Percentiles rank a stretch among this genome's conserved stretches.
These are phyloP conservation scores for Albatrellus ellisii DNA, from an alignment of 768 basidiomycete genomes.

Conservation along the genomic window DNA sequence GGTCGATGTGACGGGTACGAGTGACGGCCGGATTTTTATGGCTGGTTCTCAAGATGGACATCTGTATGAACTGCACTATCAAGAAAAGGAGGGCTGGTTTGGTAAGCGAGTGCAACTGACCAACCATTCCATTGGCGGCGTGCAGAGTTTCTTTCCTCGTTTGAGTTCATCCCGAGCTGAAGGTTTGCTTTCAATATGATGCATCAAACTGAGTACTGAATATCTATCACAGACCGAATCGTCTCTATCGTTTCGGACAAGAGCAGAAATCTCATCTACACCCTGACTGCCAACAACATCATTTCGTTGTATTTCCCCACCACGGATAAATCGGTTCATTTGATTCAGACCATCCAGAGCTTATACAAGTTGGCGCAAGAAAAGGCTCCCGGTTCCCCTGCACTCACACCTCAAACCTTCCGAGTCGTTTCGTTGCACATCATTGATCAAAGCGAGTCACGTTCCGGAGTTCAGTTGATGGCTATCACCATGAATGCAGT, in stretches of 20 bases:
- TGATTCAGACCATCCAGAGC: slow-evolving; percentile 63
- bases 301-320: slow-evolving; percentile 56
- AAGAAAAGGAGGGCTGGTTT: slow-evolving; percentile 87
- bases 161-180: slow-evolving; percentile 50
- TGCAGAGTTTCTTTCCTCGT: slow-evolving; percentile 69
- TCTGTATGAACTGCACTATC: slow-evolving; percentile 87
- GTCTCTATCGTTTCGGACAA: slow-evolving; percentile 52
- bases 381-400: slow-evolving; percentile 67
- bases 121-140: slow-evolving; percentile 74
- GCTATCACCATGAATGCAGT: slow-evolving; percentile 75
- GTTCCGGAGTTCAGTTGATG: slow-evolving; percentile 58
- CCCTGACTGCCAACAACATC: slow-evolving; percentile 50
- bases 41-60: slow-evolving; percentile 73
- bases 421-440: slow-evolving; percentile 60
- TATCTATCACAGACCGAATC: slow-evolving; percentile 46
- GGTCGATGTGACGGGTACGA: slow-evolving; percentile 68
- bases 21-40: slow-evolving; percentile 87
- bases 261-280: slow-evolving; percentile 63
- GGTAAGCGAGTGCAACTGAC: slow-evolving; percentile 73
- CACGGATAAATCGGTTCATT: slow-evolving; percentile 54
- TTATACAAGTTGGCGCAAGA: slow-evolving; percentile 67
- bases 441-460: slow-evolving; percentile 53
- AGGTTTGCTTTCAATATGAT: slow-evolving; percentile 31
- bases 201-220: slow-evolving; percentile 1
- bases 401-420: slow-evolving; percentile 57